Evolutionary conservation across 257 asterid genomes (phyloP).

Genomic region (Lycium ferocissimum): DNA sequence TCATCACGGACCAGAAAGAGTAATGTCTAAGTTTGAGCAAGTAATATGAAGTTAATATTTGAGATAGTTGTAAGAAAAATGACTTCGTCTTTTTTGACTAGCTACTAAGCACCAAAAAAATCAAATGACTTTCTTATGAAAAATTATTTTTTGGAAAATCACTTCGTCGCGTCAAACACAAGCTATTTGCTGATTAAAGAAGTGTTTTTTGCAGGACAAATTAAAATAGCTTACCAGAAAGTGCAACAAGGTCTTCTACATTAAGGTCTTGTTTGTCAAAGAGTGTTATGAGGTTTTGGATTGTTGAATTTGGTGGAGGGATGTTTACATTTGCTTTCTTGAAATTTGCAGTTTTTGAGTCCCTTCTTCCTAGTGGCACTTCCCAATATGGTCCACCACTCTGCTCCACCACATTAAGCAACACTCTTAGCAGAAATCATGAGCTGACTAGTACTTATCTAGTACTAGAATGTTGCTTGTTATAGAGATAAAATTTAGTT

Average conservation of each 20-base stretch:
- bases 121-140: no score
- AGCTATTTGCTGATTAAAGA: background rate
- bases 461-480: background rate
- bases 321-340: constrained; percentile 54
- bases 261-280: constrained; percentile 70
- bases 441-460: background rate
- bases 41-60: background rate
- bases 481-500: background rate
- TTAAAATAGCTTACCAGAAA: constrained; percentile 56
- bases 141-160: no score
- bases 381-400: constrained; percentile 94
- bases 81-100: no score
- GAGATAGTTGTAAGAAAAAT: background rate
- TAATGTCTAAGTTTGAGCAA: no score
- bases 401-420: constrained; percentile 42
- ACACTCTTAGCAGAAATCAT: constrained; percentile 21
- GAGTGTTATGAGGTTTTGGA: constrained; percentile 56
- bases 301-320: constrained; percentile 81
- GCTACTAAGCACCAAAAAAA: no score
- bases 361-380: constrained; percentile 82
- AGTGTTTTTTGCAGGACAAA: background rate
- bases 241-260: constrained; percentile 75
- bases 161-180: background rate
- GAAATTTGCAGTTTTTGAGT: constrained; percentile 67
- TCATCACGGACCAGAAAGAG: no score